A percentile compares a stretch with the other conserved stretches of the same genome.
Conservation (phyloP, 2,329 filamentous ascomycete genomes). For the Paracamarosporium sp. region DNA sequence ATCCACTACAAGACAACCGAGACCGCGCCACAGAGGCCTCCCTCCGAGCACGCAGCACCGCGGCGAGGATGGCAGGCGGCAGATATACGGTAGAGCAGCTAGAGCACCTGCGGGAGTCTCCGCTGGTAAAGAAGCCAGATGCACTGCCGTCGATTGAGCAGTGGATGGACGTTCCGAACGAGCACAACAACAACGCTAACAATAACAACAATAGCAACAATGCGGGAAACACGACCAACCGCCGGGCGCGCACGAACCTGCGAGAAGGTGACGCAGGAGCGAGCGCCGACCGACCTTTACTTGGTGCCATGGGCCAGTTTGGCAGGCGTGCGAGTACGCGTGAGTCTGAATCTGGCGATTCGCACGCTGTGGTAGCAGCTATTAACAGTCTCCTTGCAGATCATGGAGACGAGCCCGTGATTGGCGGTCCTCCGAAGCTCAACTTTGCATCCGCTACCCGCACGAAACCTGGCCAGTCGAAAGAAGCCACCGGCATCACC, state of each 20-base stretch:
- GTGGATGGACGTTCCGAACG: conserved; percentile 82
- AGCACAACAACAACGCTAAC: conserved; percentile 27
- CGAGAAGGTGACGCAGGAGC: conserved; percentile 35
- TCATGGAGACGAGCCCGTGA: conserved; percentile 77
- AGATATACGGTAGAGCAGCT: conserved; percentile 79
- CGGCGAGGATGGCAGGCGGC: conserved; percentile 36
- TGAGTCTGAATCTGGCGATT: conserved; percentile 51
- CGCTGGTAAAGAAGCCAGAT: conserved; percentile 80
- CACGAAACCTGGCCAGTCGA: conserved; percentile 50
- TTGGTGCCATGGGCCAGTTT: conserved; percentile 46
- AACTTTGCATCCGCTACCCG: conserved; percentile 80
- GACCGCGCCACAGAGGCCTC: conserved; percentile 23
- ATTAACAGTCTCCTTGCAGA: conserved; percentile 54
- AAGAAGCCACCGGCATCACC: conserved; percentile 42
- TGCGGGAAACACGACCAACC: conserved; percentile 28
- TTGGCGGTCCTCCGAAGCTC: conserved; percentile 78
- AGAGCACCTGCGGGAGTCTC: conserved; percentile 77
- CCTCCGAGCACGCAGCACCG: conserved; percentile 12
- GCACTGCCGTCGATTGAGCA: conserved; percentile 84
- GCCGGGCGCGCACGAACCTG: conserved; percentile 30
- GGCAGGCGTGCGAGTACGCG: conserved; percentile 48
- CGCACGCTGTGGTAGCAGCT: conserved; percentile 43
- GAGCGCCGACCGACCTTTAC: conserved; percentile 31
- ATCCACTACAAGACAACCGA: conserved; percentile 8
- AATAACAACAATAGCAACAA: conserved; percentile 34